Base-by-base conservation (phyloP, 495 filamentous ascomycete genomes). In the Hypoxylon perforatum region DNA sequence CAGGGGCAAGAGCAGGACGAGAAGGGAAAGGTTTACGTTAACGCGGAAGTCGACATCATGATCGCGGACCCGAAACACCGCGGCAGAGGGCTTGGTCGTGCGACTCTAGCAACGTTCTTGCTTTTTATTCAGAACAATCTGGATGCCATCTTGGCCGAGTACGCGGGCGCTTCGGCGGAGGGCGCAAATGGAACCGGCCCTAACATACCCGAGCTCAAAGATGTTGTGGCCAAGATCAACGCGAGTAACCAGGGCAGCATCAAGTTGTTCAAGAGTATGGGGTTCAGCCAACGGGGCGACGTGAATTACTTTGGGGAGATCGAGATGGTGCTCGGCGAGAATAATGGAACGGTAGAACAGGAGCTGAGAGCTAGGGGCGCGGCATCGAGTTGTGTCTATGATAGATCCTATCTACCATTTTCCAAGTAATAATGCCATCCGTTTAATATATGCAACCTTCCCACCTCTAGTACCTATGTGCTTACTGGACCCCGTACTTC, bases 21-120 rank as follows among this genome's bases (percentile, higher is more conserved):
- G 15, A 23, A 15, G 23, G 55, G 22, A 28, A 25, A 15, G 33
- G 35, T 19, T 11, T 63, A 75, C 12, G 73, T 87, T 36, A 73
- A 89, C 18, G 93, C 91, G 17, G 93, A 97, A 62, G 73, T 97
- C 41, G 92, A 96, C 78, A 84, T 97, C 59, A 97, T 97, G 93
- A 90, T 97, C 54, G 93, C 93, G 1, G 75, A 78, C 11, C 78
- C 80, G 17, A 47, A 65, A 1, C 78, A 85, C 15, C 89, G 89
- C 50, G 77, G 90, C 0, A 76, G 76, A 10, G 93, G 93, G 0
- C 80, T 87, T 17, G 93, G 93, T 0, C 76, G 84, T 41, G 86
- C 86, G 0, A 83, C 87, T 3, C 78, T 95, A n/a, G 57, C 86
- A 17, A 73, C 86, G 0, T 93, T 97, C 66, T 57, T 97, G 61